Percentiles rank a stretch among this genome's conserved stretches.
Evolutionary conservation across 2,329 filamentous ascomycete genomes (phyloP).

Genomic region (Trichoderma sp.): DNA sequence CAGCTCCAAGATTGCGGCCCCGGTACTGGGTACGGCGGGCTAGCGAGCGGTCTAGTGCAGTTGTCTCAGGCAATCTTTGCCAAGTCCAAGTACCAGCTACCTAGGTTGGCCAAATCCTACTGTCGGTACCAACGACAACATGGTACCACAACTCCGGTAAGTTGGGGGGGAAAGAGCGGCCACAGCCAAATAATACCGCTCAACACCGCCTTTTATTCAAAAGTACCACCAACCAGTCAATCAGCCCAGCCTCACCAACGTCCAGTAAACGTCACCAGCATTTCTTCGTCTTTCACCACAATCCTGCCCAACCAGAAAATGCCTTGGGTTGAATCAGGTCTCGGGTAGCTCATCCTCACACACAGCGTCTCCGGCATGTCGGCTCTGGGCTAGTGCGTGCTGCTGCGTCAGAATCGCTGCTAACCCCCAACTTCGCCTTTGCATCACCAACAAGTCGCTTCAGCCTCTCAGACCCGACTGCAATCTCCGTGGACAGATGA

Average conservation of each 20-base stretch:
- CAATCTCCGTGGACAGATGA: constrained; percentile 10
- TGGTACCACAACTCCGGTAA: neutral
- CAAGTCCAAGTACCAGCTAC: neutral
- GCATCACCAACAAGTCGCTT: neutral
- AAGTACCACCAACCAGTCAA: neutral
- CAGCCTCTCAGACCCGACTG: neutral
- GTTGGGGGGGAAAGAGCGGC: neutral
- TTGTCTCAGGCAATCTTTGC: neutral
- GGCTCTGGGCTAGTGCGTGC: neutral
- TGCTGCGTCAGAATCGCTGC: neutral
- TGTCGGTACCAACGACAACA: neutral
- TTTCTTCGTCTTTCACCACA: neutral
- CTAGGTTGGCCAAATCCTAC: neutral
- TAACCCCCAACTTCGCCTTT: neutral
- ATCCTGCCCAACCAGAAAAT: neutral
- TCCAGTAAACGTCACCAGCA: neutral
- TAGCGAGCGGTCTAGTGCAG: neutral
- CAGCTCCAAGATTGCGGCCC: neutral
- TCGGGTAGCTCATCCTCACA: neutral
- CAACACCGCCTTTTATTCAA: neutral
- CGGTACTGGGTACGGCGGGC: neutral
- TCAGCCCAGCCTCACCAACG: neutral
- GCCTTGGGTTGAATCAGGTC: neutral
- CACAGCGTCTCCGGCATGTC: neutral
- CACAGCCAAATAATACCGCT: neutral